Evolutionary conservation across 495 filamentous ascomycete genomes (phyloP).

Genomic region (Hapsidospora chrysogenum): DNA sequence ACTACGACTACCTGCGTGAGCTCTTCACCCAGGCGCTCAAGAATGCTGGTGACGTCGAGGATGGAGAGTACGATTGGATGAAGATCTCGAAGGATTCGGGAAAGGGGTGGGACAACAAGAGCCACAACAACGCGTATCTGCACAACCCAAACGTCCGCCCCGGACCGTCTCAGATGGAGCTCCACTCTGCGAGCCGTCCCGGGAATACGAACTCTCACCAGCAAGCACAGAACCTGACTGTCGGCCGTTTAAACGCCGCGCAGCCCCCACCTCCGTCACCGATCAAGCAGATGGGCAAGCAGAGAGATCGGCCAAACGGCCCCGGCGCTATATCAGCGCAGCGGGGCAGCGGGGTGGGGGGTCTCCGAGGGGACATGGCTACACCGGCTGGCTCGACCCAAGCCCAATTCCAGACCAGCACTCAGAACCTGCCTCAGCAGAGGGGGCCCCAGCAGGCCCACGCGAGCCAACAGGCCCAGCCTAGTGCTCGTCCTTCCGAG

Average conservation of each 20-base stretch:
- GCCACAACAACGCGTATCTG: constrained; percentile 58
- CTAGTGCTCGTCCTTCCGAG: constrained; percentile 26
- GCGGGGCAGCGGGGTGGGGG: constrained; percentile 52
- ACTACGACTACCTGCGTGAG: constrained; percentile 96
- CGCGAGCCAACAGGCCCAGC: constrained; percentile 27
- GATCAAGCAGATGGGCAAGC: constrained; percentile 56
- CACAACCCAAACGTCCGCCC: constrained; percentile 58
- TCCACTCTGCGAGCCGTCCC: constrained; percentile 44
- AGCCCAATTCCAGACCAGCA: constrained; percentile 82
- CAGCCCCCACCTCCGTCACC: constrained; percentile 82
- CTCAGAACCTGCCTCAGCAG: constrained; percentile 60
- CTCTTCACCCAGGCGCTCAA: constrained; percentile 95
- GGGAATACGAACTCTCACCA: constrained; percentile 44
- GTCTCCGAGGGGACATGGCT: constrained; percentile 42
- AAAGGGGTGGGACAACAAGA: constrained; percentile 83
- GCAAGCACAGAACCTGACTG: constrained; percentile 47
- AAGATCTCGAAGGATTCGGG: constrained; percentile 73
- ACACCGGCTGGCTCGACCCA: constrained; percentile 73
- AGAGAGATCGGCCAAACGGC: constrained; percentile 72
- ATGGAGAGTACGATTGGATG: constrained; percentile 99
- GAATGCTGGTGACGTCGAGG: constrained; percentile 84
- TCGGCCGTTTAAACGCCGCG: constrained; percentile 93
- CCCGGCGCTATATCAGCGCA: constrained; percentile 53
- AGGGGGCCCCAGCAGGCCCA: constrained; percentile 41
- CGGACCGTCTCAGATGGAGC: constrained; percentile 60